A percentile compares a stretch with the other conserved stretches of the same genome.
Conservation (phyloP, 768 basidiomycete species). For the Lactarius sp. region DNA sequence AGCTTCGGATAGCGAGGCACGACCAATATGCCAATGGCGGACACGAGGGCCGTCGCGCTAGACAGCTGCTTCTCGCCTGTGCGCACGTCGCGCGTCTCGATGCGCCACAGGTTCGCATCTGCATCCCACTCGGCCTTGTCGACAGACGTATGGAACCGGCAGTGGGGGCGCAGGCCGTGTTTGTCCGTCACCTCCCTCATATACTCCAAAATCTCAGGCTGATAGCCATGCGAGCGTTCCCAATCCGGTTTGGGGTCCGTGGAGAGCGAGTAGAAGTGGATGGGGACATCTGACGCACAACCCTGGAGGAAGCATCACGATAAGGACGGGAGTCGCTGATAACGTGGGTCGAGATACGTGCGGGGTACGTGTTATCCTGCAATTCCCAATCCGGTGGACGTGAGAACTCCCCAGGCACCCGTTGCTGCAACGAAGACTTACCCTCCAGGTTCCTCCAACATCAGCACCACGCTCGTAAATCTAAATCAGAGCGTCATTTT, state of each 20-base stretch:
- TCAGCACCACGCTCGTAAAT: constrained; percentile 32
- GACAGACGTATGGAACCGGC: constrained; percentile 29
- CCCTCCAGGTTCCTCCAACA: constrained; percentile 31
- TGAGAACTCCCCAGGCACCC: background rate
- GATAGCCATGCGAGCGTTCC: constrained; percentile 25
- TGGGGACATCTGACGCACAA: constrained; percentile 28
- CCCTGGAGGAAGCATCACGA: constrained; percentile 20
- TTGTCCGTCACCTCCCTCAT: constrained; percentile 26
- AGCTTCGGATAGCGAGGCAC: constrained; percentile 30
- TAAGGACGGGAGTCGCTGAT: background rate
- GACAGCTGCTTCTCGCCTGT: constrained; percentile 14
- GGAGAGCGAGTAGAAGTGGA: constrained; percentile 29
- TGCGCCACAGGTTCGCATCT: constrained; percentile 26
- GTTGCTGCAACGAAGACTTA: constrained; percentile 6
- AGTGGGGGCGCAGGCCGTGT: constrained; percentile 24
- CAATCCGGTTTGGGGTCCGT: constrained; percentile 31
- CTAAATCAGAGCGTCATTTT: constrained; percentile 20
- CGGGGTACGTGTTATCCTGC: constrained; percentile 29
- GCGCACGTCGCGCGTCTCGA: constrained; percentile 26
- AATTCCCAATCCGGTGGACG: background rate
- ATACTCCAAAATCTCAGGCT: constrained; percentile 32
- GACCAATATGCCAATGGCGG: constrained; percentile 30
- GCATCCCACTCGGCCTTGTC: constrained; percentile 31
- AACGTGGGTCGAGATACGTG: background rate
- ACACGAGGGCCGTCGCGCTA: constrained; percentile 30